Conservation (phyloP, 495 filamentous ascomycete genomes). For the Penicillium samsonianum region DNA sequence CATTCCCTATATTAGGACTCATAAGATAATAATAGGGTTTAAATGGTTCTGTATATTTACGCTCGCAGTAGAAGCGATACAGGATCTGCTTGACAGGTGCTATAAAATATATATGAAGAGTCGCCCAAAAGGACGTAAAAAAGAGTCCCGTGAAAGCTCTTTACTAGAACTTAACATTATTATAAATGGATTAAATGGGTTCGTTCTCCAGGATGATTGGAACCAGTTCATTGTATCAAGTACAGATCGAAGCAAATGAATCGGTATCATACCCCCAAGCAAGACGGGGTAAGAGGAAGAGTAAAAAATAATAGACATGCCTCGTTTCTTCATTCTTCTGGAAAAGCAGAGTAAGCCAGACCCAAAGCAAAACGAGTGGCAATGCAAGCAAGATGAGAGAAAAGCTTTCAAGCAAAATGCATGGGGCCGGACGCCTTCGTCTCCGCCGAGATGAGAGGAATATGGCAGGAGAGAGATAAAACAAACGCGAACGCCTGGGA, state of each 20-base stretch:
- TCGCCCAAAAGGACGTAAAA: neutral
- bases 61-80: neutral
- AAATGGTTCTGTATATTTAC: too few relatives aligned
- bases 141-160: neutral
- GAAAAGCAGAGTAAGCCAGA: conserved; percentile 11
- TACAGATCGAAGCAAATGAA: conserved; percentile 32
- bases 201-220: neutral
- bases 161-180: neutral
- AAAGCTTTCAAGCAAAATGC: conserved; percentile 10
- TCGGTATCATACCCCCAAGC: conserved; percentile 24
- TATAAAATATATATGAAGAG: neutral
- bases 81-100: neutral
- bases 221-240: conserved; percentile 30
- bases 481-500: conserved; percentile 18
- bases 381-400: conserved; percentile 12
- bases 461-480: conserved; percentile 3
- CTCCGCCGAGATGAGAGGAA: conserved; percentile 12
- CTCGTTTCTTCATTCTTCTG: neutral
- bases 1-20: neutral
- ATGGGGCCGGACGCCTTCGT: conserved; percentile 19
- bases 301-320: conserved; percentile 12
- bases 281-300: conserved; percentile 10
- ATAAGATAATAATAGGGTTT: neutral
- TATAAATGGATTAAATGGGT: neutral
- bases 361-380: conserved; percentile 7